Conservation (phyloP, 768 basidiomycete genomes). For the Macrolepiota albuminosa region DNA sequence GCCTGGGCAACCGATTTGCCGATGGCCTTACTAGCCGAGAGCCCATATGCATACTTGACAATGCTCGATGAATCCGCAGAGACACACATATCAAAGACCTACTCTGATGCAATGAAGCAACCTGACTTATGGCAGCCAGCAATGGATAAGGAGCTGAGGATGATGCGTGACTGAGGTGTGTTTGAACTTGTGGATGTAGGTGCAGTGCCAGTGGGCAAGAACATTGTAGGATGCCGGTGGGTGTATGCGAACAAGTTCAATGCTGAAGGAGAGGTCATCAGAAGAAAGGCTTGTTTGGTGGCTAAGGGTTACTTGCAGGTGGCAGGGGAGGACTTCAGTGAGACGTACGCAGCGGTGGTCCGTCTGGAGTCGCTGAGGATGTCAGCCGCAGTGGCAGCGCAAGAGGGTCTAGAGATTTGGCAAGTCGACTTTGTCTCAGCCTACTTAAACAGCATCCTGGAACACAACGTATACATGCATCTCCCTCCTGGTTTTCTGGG, state of each 20-base stretch:
- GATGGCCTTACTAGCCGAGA: no score
- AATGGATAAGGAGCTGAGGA: not conserved
- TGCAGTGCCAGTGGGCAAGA: not conserved
- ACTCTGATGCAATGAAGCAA: not conserved
- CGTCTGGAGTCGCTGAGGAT: not conserved
- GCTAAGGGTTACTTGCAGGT: not conserved
- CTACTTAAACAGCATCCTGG: no score
- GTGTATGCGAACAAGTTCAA: not conserved
- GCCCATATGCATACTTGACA: no score
- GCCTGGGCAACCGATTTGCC: no score
- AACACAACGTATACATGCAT: no score
- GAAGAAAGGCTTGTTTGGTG: not conserved
- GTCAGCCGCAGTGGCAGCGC: not conserved
- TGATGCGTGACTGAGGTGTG: not conserved
- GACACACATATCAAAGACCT: not conserved
- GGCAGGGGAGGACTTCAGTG: no score
- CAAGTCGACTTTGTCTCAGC: no score
- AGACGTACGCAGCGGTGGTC: no score
- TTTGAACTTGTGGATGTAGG: not conserved
- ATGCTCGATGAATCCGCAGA: no score
- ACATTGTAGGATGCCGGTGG: not conserved
- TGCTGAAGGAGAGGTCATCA: accelerated
- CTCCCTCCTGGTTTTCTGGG: no score
- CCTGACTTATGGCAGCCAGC: not conserved
- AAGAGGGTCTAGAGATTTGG: no score